phyloP scores from a whole-genome alignment of 148 eudicot species.

The Rhododendron molle region DNA sequence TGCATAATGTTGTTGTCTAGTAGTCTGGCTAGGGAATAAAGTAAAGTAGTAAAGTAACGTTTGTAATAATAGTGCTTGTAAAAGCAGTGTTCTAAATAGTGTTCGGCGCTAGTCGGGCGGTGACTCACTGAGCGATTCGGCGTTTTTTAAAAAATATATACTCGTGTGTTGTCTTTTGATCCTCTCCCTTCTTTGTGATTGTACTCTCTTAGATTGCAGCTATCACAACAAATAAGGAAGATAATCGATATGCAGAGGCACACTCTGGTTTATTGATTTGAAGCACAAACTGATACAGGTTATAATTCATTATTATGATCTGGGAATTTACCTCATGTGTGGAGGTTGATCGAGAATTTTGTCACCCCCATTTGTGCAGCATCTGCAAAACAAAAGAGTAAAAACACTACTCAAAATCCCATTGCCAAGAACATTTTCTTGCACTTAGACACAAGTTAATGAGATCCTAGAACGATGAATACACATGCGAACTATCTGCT shows the following conservation, averaged over 20 bases:
- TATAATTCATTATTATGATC: neutral
- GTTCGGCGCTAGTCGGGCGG: no score
- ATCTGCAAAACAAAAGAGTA: neutral
- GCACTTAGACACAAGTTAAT: neutral
- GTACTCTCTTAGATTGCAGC: no score
- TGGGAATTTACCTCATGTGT: neutral
- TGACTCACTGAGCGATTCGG: no score
- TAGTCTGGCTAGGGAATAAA: no score
- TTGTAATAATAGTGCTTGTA: no score
- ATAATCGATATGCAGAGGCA: neutral
- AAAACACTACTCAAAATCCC: neutral
- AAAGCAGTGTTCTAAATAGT: no score
- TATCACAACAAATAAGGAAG: neutral
- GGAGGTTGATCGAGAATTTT: neutral
- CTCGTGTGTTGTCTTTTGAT: no score
- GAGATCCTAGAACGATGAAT: neutral
- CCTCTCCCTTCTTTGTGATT: no score
- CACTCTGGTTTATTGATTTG: no score
- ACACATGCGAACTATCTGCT: neutral
- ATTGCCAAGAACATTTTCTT: neutral
- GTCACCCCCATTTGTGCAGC: neutral
- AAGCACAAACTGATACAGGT: neutral
- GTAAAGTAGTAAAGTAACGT: no score
- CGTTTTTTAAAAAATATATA: no score
- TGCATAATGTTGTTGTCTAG: no score